These are phyloP conservation scores for Scopulariopsis brevicaulis DNA, from an alignment of 2,329 filamentous ascomycete species.

Conservation along the genomic window DNA sequence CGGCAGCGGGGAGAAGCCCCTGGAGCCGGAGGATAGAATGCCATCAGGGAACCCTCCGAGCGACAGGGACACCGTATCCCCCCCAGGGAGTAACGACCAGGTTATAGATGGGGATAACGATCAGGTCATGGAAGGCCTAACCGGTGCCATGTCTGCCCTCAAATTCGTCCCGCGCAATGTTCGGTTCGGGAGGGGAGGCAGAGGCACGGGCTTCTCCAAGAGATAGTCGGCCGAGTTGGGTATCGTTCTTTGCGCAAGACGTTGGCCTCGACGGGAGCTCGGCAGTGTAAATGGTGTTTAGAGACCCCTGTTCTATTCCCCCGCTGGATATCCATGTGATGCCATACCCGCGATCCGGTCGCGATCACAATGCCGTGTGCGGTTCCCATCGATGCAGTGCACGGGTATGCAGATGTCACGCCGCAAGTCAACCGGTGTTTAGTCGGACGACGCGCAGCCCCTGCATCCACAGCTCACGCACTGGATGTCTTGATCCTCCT, in stretches of 20 bases:
- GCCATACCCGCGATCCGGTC: neutral
- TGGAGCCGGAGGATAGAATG: constrained; percentile 3
- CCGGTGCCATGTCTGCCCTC: constrained; percentile 58
- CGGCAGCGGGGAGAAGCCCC: constrained; percentile 10
- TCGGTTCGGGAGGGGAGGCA: constrained; percentile 48
- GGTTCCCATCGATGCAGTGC: neutral
- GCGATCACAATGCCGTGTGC: neutral
- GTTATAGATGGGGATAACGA: constrained; percentile 12
- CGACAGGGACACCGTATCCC: neutral
- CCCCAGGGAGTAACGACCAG: neutral
- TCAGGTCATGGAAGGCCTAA: constrained; percentile 50
- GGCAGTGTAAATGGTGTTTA: neutral
- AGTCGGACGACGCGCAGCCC: constrained; percentile 82
- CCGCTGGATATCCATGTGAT: neutral
- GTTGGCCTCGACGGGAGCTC: neutral
- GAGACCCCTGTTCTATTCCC: neutral
- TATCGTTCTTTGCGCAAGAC: neutral
- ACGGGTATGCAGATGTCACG: neutral
- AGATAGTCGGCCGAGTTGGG: constrained; percentile 16
- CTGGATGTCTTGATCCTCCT: constrained; percentile 81
- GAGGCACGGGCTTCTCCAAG: constrained; percentile 39
- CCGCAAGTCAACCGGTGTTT: constrained; percentile 8
- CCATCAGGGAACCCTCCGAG: neutral
- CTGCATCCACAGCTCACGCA: constrained; percentile 93
- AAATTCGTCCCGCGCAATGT: constrained; percentile 60